Base-by-base conservation (phyloP, 805 yeast genomes). In the Candida nonsorbophila region DNA sequence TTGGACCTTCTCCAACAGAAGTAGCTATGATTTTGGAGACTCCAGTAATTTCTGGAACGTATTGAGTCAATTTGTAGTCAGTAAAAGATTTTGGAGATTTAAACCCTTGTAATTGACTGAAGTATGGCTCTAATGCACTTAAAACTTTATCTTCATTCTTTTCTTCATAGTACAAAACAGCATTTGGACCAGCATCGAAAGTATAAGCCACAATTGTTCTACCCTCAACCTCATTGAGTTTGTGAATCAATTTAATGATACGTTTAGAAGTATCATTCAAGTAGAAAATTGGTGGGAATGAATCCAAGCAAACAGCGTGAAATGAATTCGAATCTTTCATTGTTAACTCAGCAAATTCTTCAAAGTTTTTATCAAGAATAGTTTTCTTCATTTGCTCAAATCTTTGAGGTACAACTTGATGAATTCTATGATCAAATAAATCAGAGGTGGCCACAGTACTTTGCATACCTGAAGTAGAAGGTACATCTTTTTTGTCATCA, bases 111-210 rank as follows among this genome's bases (percentile, higher is more conserved):
- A 81, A 74, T 28, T 69, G 47, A 27, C 58, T 56, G 48, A 86
- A 79, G 40, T 74, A 68, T 33, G 68, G 63, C 55, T 79, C 64
- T 35, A 92, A 61, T 41, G 84, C 67, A 3, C 87, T 79, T 44
- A 90, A 70, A 5, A 92, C 78, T 38, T 65, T 68, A n/a, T 60
- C 45, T 58, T 87, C 95, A 58, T 90, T 74, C 47, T 77, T 67
- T 41, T 72, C 72, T 51, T 80, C 77, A 53, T 92, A 92, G 63
- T 92, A 92, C 37, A 92, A 73, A 25, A 92, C 99, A 13, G 97
- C 95, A 60, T 92, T 92, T 58, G 99, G 98, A 52, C 99, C 99
- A 18, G 99, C 99, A 58, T 92, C 99, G 51, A 83, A 92, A 2
- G 99, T 92, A 59, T 92, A 92, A 21, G 97, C 97, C 8, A 95